Evolutionary conservation across 2,329 filamentous ascomycete species (phyloP), one percentile per base, ranked within the genome.

Genomic region (Cryphonectria carpinicola): DNA sequence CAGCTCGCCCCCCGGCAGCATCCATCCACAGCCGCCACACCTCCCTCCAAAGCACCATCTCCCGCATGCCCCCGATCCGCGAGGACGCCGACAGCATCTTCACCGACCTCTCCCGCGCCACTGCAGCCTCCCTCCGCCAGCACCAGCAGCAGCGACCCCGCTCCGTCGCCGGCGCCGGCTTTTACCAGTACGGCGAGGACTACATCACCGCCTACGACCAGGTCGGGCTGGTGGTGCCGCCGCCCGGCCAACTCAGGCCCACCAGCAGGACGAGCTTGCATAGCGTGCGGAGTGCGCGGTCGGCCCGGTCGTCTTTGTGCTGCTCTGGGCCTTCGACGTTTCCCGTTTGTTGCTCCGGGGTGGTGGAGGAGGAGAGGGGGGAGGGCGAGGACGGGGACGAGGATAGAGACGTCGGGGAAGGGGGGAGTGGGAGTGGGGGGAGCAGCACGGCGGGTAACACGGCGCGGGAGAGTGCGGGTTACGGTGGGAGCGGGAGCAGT

Each of bases 121-220:
- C 54, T 4, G 64, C 46, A 10, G 19, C 7, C 46, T 49, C 46
- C 46, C 17, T 22, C 19, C 46, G 22, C 46, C 46, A 6, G 19
- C 46, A 64, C 4, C 64, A 64, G 32, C 58, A 64, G 7, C 64
- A 64, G 32, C 58, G 60, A 22, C 67, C 65, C 37, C 61, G 61
- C 35, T 41, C 61, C 17, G 13, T 17, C 4, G 37, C 8, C 39
- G 7, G 7, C 35, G 19, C 17, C 28, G 52, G 62, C 8, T 70
- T 68, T 35, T 72, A 72, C 56, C 71, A 67, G 56, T 72, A 72
- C n/a, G 71, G 71, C 56, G 71, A 72, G 62, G 71, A 72, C 52
- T 72, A 72, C 52, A 70, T 72, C 43, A 72, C 71, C 5, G 37
- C 68, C 35, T 70, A 67, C 62, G 68, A 72, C 56, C 61, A 43